Conservation (phyloP, 352 stramenopile genomes). For the Phytophthora pisi region DNA sequence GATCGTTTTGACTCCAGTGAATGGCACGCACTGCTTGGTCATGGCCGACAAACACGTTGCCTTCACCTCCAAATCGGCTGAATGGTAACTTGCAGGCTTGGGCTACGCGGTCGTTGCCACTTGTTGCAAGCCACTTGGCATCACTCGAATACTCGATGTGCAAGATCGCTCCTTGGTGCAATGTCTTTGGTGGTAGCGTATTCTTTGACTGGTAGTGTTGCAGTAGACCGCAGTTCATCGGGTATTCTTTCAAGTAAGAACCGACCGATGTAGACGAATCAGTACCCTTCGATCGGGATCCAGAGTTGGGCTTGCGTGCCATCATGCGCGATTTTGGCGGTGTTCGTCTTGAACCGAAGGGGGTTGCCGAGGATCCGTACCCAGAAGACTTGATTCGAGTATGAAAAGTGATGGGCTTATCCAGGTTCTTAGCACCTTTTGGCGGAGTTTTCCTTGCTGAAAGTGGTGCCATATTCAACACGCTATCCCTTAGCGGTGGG, state of each 20-base stretch:
- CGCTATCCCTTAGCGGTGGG: slow-evolving; percentile 53
- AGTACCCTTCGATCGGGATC: slow-evolving; percentile 22
- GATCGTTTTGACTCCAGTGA: slow-evolving; percentile 80
- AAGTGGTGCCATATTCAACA: slow-evolving; percentile 61
- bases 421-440: slow-evolving; percentile 36
- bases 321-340: slow-evolving; percentile 23
- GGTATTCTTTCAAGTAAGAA: slow-evolving; percentile 76
- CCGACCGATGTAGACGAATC: slow-evolving; percentile 35
- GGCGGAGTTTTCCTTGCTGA: slow-evolving; percentile 35
- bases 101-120: slow-evolving; percentile 64
- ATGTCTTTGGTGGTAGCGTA: slow-evolving; percentile 48
- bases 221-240: slow-evolving; percentile 58
- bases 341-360: slow-evolving; percentile 34
- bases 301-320: slow-evolving; percentile 9
- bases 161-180: slow-evolving; percentile 76
- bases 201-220: slow-evolving; percentile 66
- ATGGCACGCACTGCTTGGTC: slow-evolving; percentile 67
- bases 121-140: slow-evolving; percentile 74
- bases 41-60: slow-evolving; percentile 72
- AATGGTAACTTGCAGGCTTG: slow-evolving; percentile 76
- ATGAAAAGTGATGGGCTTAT: slow-evolving; percentile 87
- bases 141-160: slow-evolving; percentile 81
- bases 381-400: slow-evolving; percentile 82
- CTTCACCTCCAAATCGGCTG: slow-evolving; percentile 68
- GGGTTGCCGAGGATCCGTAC: slow-evolving; percentile 51